Percentiles rank a stretch among this genome's conserved stretches.
Evolutionary conservation across 495 filamentous ascomycete species (phyloP).

Genomic region (Lophiostoma macrostomum): DNA sequence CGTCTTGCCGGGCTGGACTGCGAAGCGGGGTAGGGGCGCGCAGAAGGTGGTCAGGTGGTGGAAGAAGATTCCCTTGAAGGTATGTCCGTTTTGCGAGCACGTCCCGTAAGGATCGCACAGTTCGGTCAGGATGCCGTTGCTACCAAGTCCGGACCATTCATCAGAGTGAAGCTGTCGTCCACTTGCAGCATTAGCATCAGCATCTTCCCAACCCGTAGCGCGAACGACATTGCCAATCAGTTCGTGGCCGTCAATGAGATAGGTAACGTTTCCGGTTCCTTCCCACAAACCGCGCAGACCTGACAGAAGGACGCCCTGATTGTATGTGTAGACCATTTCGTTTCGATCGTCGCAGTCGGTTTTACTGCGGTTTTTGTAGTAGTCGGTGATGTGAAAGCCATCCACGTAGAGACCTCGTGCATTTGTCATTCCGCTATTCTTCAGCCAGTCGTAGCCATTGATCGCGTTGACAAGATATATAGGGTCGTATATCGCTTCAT

Average conservation of each 20-base stretch:
- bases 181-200: not conserved
- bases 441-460: constrained; percentile 79
- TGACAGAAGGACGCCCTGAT: constrained; percentile 90
- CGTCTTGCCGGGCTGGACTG: constrained; percentile 42
- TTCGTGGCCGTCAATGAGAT: constrained; percentile 74
- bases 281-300: constrained; percentile 78
- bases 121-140: constrained; percentile 80
- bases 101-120: constrained; percentile 69
- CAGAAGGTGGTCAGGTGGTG: constrained; percentile 86
- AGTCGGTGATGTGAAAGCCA: constrained; percentile 83
- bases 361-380: constrained; percentile 52
- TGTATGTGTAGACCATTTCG: constrained; percentile 92
- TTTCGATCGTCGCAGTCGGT: constrained; percentile 73
- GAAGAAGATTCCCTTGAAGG: constrained; percentile 95
- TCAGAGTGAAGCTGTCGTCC: constrained; percentile 18
- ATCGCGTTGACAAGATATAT: constrained; percentile 67
- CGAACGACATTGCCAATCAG: constrained; percentile 67
- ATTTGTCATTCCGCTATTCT: constrained; percentile 76
- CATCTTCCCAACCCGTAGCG: constrained; percentile 66
- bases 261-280: constrained; percentile 61
- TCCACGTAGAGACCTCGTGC: constrained; percentile 75
- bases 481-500: constrained; percentile 54
- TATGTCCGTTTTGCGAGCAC: constrained; percentile 84
- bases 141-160: constrained; percentile 77
- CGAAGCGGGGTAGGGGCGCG: constrained; percentile 53